Conservation (phyloP, 1,284 basidiomycete species). For the Boletus smithii region DNA sequence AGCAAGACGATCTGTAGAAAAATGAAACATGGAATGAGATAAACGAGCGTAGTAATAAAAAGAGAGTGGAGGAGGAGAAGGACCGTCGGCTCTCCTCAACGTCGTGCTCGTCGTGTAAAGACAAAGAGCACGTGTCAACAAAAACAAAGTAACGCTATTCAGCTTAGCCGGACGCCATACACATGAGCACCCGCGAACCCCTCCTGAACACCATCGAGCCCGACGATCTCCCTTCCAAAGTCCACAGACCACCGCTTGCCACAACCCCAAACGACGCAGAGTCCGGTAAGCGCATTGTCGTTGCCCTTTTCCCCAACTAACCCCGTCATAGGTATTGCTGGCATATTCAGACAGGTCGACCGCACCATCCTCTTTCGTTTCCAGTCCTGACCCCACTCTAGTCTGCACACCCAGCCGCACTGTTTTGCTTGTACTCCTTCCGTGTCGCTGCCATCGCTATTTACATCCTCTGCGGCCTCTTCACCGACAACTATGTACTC, state of each 20-base stretch:
- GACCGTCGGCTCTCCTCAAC: no score
- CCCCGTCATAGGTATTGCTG: slow-evolving; percentile 56
- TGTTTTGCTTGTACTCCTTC: slow-evolving; percentile 86
- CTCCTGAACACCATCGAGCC: slow-evolving; percentile 68
- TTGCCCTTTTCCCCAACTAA: slow-evolving; percentile 5
- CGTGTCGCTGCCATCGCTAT: slow-evolving; percentile 80
- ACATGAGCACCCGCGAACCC: slow-evolving; percentile 55
- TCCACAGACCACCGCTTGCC: slow-evolving; percentile 44
- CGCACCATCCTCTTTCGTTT: background rate
- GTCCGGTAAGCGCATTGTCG: slow-evolving; percentile 47
- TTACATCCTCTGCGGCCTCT: slow-evolving; percentile 83
- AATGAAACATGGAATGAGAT: slow-evolving; percentile 31
- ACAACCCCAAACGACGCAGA: slow-evolving; percentile 63
- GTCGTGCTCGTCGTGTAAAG: slow-evolving; percentile 13
- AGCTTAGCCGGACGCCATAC: slow-evolving; percentile 1
- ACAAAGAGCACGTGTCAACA: slow-evolving; percentile 11
- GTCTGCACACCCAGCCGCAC: slow-evolving; percentile 81
- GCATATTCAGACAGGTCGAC: slow-evolving; percentile 69
- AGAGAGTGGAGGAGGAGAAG: background rate
- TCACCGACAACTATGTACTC: slow-evolving; percentile 86
- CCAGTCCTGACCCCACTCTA: slow-evolving; percentile 31
- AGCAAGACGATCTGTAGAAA: slow-evolving; percentile 40
- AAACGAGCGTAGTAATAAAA: slow-evolving; percentile 16
- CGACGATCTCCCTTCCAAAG: slow-evolving; percentile 45
- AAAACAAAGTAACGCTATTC: slow-evolving; percentile 6